Conservation (phyloP, 371 early-diverging fungal genomes). For the Mycotypha africana region DNA sequence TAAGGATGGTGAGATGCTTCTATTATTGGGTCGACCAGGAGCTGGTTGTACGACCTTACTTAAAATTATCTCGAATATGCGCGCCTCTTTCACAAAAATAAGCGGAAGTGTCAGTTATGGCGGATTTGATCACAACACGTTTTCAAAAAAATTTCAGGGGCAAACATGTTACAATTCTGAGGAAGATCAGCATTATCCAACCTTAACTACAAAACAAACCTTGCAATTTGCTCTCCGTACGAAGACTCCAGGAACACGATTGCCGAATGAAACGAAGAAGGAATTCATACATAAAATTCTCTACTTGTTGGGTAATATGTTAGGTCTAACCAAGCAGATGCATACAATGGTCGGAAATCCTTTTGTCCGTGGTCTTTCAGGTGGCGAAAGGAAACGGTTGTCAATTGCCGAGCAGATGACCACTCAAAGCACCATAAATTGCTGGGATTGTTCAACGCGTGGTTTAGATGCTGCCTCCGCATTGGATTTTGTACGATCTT, state of each 20-base stretch:
- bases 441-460: constrained; percentile 85
- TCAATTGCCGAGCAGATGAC: constrained; percentile 84
- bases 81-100: constrained; percentile 50
- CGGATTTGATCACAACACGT: constrained; percentile 51
- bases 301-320: constrained; percentile 57
- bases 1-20: constrained; percentile 66
- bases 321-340: constrained; percentile 65
- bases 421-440: constrained; percentile 59
- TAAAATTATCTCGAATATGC: constrained; percentile 59
- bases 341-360: constrained; percentile 81
- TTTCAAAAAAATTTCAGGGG: constrained; percentile 48
- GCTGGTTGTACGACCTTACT: constrained; percentile 67
- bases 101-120: constrained; percentile 57
- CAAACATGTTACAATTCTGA: constrained; percentile 67
- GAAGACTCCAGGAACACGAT: constrained; percentile 56
- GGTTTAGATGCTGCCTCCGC: constrained; percentile 91
- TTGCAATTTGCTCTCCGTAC: constrained; percentile 56
- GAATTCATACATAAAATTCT: constrained; percentile 39
- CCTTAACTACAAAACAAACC: constrained; percentile 64
- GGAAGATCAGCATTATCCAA: constrained; percentile 68
- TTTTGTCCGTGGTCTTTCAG: constrained; percentile 74
- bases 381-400: constrained; percentile 84
- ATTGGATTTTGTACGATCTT: constrained; percentile 64
- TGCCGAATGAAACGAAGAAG: constrained; percentile 29
- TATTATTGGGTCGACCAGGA: constrained; percentile 72